Evolutionary conservation across 2,329 filamentous ascomycete genomes (phyloP).

Genomic region (Paradendryphiella salina): DNA sequence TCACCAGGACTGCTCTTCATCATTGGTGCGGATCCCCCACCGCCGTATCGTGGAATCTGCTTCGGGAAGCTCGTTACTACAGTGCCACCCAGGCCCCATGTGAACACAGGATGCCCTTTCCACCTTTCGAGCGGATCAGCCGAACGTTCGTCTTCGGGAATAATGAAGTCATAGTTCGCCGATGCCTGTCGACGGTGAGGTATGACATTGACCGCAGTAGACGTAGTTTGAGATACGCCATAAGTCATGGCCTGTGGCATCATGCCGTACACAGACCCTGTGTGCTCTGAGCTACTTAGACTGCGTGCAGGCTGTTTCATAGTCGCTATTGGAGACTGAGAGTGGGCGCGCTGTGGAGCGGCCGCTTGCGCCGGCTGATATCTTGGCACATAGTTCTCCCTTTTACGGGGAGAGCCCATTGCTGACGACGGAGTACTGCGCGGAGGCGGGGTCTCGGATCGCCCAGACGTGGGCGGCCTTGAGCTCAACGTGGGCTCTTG

Average conservation of each 20-base stretch:
- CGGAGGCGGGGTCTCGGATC: constrained; percentile 42
- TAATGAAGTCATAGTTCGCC: constrained; percentile 58
- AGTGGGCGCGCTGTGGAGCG: constrained; percentile 54
- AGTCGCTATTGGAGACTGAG: constrained; percentile 62
- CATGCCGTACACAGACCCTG: constrained; percentile 59
- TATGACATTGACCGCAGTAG: constrained; percentile 31
- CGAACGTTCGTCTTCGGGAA: constrained; percentile 59
- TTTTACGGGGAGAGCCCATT: constrained; percentile 48
- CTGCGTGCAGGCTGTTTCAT: constrained; percentile 53
- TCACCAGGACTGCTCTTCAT: constrained; percentile 83
- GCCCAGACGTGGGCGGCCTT: constrained; percentile 25
- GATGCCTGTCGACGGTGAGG: constrained; percentile 49
- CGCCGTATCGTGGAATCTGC: constrained; percentile 81
- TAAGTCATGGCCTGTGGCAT: constrained; percentile 47
- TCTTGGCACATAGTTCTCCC: constrained; percentile 51
- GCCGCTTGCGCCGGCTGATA: constrained; percentile 48
- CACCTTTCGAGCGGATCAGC: constrained; percentile 82
- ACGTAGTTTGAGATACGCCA: constrained; percentile 27
- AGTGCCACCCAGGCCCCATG: constrained; percentile 84
- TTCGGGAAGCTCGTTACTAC: constrained; percentile 86
- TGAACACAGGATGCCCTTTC: constrained; percentile 85
- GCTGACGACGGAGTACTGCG: constrained; percentile 40
- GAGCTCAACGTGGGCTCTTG: constrained; percentile 21
- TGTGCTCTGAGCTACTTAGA: constrained; percentile 52
- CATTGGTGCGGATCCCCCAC: constrained; percentile 71